A percentile compares a stretch with the other conserved stretches of the same genome.
These are phyloP conservation scores for Scenedesmus sp. DNA, from an alignment of 163 green algal species.

Conservation along the genomic window DNA sequence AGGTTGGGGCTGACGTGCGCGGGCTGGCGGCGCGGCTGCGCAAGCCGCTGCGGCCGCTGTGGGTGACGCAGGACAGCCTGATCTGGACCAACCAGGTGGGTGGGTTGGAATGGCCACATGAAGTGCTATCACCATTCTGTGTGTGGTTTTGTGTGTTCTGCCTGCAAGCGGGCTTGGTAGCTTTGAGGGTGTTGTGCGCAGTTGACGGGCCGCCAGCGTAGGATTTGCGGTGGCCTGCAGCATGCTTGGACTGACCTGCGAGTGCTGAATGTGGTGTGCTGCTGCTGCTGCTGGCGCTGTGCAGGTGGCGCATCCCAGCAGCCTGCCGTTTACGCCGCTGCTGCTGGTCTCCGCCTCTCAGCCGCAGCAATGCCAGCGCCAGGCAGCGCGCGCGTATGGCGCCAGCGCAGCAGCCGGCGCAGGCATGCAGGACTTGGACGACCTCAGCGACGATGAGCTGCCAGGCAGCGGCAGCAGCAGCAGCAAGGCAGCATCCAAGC, in stretches of 20 bases:
- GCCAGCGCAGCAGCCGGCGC: not conserved
- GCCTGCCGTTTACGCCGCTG: constrained; percentile 87
- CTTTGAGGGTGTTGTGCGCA: too few species aligned
- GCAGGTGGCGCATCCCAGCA: constrained; percentile 60
- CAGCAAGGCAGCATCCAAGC: not conserved
- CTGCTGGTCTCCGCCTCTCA: constrained; percentile 90
- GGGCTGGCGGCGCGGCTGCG: constrained; percentile 67
- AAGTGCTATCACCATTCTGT: not conserved
- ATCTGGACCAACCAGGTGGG: constrained; percentile 83
- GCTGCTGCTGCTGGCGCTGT: not conserved
- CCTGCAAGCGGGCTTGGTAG: too few species aligned
- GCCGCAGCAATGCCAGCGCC: constrained; percentile 58
- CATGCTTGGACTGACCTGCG: not conserved
- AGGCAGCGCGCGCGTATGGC: not conserved
- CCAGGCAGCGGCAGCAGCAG: not conserved
- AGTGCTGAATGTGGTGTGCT: constrained; percentile 10
- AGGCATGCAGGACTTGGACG: not conserved
- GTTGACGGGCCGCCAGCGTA: too few species aligned
- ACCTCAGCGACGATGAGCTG: not conserved
- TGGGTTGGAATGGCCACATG: not conserved
- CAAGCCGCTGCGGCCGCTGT: constrained; percentile 95
- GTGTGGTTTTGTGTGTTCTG: too few species aligned
- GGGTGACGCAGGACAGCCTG: constrained; percentile 85
- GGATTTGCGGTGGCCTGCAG: not conserved
- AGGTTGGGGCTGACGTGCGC: constrained; percentile 72